phyloP scores from a whole-genome alignment of 2,329 filamentous ascomycete genomes.

The Nemania sp. region DNA sequence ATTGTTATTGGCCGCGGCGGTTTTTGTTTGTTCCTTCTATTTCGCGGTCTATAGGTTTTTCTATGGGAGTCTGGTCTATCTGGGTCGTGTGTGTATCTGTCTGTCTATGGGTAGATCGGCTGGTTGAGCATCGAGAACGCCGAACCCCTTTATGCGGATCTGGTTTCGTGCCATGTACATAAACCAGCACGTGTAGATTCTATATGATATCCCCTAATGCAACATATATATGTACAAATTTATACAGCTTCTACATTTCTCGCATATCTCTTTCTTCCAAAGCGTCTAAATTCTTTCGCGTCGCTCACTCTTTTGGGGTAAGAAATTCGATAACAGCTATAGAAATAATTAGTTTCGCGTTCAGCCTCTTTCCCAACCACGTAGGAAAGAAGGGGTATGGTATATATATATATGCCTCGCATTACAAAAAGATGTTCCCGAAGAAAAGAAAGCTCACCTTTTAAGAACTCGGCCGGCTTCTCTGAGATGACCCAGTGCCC shows the following conservation, averaged over 20 bases:
- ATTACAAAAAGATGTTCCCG: neutral
- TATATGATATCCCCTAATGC: constrained; percentile 45
- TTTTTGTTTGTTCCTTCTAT: neutral
- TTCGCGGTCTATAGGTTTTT: constrained; percentile 16
- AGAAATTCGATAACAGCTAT: constrained; percentile 75
- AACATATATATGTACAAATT: constrained; percentile 43
- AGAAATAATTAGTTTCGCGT: constrained; percentile 4
- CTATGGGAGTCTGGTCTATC: constrained; percentile 16
- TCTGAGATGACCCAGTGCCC: constrained; percentile 95
- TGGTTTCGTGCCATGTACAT: constrained; percentile 40
- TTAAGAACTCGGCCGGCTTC: constrained; percentile 81
- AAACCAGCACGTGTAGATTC: constrained; percentile 28
- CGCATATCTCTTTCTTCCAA: neutral
- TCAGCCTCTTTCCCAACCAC: neutral
- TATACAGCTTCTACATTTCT: neutral
- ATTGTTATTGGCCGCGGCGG: neutral
- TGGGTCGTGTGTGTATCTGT: neutral
- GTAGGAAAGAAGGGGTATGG: neutral
- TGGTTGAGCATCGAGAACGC: constrained; percentile 33
- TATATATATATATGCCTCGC: neutral
- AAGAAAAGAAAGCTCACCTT: constrained; percentile 64
- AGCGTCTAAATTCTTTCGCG: constrained; percentile 30
- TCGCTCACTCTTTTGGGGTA: constrained; percentile 57
- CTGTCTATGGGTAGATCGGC: constrained; percentile 32
- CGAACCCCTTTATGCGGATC: constrained; percentile 33